Base-by-base conservation (phyloP, 768 basidiomycete genomes). In the Suillus placidus region DNA sequence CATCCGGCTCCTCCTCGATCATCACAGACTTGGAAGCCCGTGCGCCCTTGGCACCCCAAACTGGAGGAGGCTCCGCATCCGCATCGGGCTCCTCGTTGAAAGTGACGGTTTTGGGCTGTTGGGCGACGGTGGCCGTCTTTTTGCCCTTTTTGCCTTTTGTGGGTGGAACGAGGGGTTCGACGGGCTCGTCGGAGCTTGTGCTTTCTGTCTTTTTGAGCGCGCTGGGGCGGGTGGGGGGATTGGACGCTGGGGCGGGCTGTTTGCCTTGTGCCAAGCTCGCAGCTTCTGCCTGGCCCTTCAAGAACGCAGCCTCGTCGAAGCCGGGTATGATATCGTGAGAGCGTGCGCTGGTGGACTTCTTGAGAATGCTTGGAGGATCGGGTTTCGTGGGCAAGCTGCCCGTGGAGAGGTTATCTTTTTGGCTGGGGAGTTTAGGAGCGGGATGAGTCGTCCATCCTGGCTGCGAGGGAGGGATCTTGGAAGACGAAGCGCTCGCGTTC, bases 291-390 rank as follows among this genome's bases (percentile, higher is more conserved):
- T 60, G 58, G 42, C 18, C 23, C 40, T 18, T 60, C 18, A 60
- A 30, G 30, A 60, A 60, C 1, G 58, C 58, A 42, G 58, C 58
- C 42, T 71, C 70, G 6, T 71, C 71, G 26, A 76, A 64, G 55
- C 69, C 76, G 12, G 77, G 65, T 10, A 71, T 74, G 52, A 76
- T 73, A 47, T 76, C 72, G 16, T 74, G 71, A 12, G 66, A 70
- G 52, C 72, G 76, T 32, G 72, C 47, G 30, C 76, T 74, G 42
- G 54, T 66, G 9, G 71, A 70, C 55, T 70, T 77, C 61, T 69
- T 69, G 10, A 76, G 52, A 13, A 71, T 42, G 1, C 66, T 60
- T 26, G 75, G 70, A 26, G 63, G 64, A 20, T 76, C 76, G 20
- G 67, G 69, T 63, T 60, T 76, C 2, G 66, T 70, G 18, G 10